Percentiles rank a stretch among this genome's conserved stretches.
These are phyloP conservation scores for Nicotiana noctiflora DNA, from an alignment of 257 asterid species.

Conservation along the genomic window DNA sequence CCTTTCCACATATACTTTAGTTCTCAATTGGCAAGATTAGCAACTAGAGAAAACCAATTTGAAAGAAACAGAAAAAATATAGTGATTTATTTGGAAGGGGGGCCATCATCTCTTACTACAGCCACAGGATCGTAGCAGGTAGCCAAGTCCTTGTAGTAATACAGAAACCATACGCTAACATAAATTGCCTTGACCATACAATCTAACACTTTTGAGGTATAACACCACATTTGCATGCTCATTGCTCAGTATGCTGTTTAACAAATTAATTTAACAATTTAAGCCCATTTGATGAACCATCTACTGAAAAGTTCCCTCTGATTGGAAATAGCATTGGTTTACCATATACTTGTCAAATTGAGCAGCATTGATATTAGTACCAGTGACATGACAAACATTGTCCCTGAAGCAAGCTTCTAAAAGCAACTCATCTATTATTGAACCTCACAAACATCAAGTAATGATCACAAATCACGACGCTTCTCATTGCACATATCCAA, in stretches of 20 bases:
- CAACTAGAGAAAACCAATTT: background rate
- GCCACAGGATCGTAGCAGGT: background rate
- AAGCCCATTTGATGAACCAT: background rate
- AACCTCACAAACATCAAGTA: too few relatives aligned
- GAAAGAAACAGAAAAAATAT: background rate
- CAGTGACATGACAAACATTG: too few relatives aligned
- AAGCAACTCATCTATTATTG: too few relatives aligned
- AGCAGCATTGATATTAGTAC: too few relatives aligned
- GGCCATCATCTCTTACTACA: background rate
- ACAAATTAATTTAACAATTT: background rate
- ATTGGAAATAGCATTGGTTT: background rate
- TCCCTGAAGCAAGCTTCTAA: too few relatives aligned
- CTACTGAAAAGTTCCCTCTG: background rate
- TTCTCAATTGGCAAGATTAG: background rate
- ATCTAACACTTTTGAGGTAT: background rate
- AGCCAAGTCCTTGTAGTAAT: background rate
- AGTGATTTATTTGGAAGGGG: background rate
- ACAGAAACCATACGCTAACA: background rate
- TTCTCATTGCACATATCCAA: background rate
- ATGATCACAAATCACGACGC: too few relatives aligned
- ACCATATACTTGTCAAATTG: too few relatives aligned
- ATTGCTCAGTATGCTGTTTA: background rate
- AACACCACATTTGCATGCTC: background rate
- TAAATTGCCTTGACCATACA: background rate
- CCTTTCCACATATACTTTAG: background rate